A percentile compares a stretch with the other conserved stretches of the same genome.
phyloP scores from a whole-genome alignment of 2,329 filamentous ascomycete genomes.

The Fusarium annulatum region DNA sequence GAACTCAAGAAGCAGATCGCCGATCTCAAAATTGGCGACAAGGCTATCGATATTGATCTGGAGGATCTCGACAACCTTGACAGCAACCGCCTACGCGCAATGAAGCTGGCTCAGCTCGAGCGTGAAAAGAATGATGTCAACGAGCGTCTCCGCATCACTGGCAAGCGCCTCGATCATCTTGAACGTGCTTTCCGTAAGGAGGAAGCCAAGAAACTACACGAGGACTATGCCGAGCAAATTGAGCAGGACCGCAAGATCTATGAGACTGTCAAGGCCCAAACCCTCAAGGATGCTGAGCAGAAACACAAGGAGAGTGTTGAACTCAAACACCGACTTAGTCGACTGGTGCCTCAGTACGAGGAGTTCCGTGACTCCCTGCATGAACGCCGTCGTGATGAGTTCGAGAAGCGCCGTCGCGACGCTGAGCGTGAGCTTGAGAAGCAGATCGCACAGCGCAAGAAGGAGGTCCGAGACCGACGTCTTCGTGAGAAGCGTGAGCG shows the following conservation, averaged over 20 bases:
- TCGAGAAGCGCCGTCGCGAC: slow-evolving; percentile 91
- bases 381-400: slow-evolving; percentile 91
- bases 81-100: slow-evolving; percentile 87
- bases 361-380: slow-evolving; percentile 84
- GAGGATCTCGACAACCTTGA: slow-evolving; percentile 88
- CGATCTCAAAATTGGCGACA: slow-evolving; percentile 89
- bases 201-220: slow-evolving; percentile 89
- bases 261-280: slow-evolving; percentile 81
- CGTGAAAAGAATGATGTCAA: slow-evolving; percentile 97
- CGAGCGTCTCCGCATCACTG: slow-evolving; percentile 89
- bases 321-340: slow-evolving; percentile 90
- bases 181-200: slow-evolving; percentile 97
- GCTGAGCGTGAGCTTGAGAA: slow-evolving; percentile 94
- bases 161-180: slow-evolving; percentile 95
- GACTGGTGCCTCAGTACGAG: slow-evolving; percentile 87
- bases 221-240: slow-evolving; percentile 87
- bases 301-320: slow-evolving; percentile 95
- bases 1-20: slow-evolving; percentile 93
- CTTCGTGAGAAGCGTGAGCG: slow-evolving; percentile 84
- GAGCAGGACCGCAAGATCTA: slow-evolving; percentile 82
- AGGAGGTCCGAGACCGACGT: slow-evolving; percentile 86
- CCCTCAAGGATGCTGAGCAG: slow-evolving; percentile 80
- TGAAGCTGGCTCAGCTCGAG: slow-evolving; percentile 96
- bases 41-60: slow-evolving; percentile 78
- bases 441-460: slow-evolving; percentile 87